Evolutionary conservation across 2,329 filamentous ascomycete species (phyloP).

Genomic region (Diaporthe helianthi): DNA sequence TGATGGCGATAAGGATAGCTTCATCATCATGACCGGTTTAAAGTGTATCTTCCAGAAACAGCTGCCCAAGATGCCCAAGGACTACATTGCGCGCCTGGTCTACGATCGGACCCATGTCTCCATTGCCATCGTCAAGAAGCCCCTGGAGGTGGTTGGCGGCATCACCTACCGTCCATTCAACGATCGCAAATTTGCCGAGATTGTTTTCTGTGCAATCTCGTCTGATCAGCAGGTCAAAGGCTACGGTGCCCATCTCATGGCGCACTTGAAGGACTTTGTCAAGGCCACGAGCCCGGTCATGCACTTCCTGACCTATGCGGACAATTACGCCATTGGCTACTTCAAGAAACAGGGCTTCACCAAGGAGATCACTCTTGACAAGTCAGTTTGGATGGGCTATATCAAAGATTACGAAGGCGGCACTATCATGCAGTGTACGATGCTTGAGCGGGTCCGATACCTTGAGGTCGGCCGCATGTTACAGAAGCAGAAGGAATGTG

Average conservation of each 20-base stretch:
- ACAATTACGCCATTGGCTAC: conserved; percentile 98
- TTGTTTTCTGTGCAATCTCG: conserved; percentile 97
- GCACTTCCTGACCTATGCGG: conserved; percentile 98
- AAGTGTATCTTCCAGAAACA: conserved; percentile 99
- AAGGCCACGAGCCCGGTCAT: conserved; percentile 96
- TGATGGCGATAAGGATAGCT: conserved; percentile 83
- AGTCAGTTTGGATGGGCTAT: conserved; percentile 96
- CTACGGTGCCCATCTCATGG: conserved; percentile 97
- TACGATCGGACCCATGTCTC: conserved; percentile 97
- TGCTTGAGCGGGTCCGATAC: conserved; percentile 94
- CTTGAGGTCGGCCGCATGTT: conserved; percentile 93
- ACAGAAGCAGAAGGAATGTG: conserved; percentile 94
- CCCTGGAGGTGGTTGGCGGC: conserved; percentile 92
- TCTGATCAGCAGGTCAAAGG: conserved; percentile 99
- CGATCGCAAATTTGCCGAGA: conserved; percentile 91
- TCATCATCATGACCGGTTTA: conserved; percentile 92
- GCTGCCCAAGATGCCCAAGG: conserved; percentile 98
- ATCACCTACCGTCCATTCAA: conserved; percentile 97
- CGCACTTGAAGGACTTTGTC: conserved; percentile 96
- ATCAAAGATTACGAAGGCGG: conserved; percentile 99
- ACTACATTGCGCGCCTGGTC: conserved; percentile 96
- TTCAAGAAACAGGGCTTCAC: conserved; percentile 99
- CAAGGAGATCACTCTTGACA: conserved; percentile 94
- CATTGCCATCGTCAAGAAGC: conserved; percentile 97
- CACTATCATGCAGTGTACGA: conserved; percentile 98